phyloP scores from a whole-genome alignment of 805 yeast species.

The Tetrapisispora phaffii region DNA sequence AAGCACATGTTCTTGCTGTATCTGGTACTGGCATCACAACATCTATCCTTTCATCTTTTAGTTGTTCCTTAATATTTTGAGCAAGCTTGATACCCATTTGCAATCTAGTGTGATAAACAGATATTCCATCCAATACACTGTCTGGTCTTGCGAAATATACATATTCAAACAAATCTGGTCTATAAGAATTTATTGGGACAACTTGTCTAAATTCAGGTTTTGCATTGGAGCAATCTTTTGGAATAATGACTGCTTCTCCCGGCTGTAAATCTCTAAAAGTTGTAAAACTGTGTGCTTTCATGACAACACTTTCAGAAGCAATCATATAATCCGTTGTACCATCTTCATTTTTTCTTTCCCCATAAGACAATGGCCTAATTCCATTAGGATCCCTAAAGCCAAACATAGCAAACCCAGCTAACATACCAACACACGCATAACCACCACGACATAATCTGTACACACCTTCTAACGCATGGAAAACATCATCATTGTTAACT shows the following conservation, averaged over 20 bases:
- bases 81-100: slow-evolving; percentile 93
- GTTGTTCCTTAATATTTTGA: slow-evolving; percentile 45
- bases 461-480: slow-evolving; percentile 76
- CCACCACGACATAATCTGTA: slow-evolving; percentile 82
- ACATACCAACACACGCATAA: slow-evolving; percentile 90
- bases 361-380: slow-evolving; percentile 80
- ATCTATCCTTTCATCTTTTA: slow-evolving; percentile 54
- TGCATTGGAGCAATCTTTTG: slow-evolving; percentile 49
- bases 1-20: slow-evolving; percentile 91
- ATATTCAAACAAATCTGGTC: slow-evolving; percentile 95
- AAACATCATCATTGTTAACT: slow-evolving; percentile 82
- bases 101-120: slow-evolving; percentile 85
- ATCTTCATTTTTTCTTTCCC: slow-evolving; percentile 63
- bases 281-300: slow-evolving; percentile 81
- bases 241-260: slow-evolving; percentile 93
- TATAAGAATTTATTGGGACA: slow-evolving; percentile 62
- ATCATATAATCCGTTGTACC: slow-evolving; percentile 83
- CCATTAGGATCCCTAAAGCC: slow-evolving; percentile 98
- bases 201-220: slow-evolving; percentile 79
- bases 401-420: slow-evolving; percentile 91
- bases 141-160: slow-evolving; percentile 98
- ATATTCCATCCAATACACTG: slow-evolving; percentile 90
- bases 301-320: slow-evolving; percentile 90
- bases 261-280: slow-evolving; percentile 77
- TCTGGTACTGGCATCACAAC: slow-evolving; percentile 98